Evolutionary conservation across 441 rosid species (phyloP), one percentile per base, ranked within the genome.

Genomic region (Manihot esculenta): DNA sequence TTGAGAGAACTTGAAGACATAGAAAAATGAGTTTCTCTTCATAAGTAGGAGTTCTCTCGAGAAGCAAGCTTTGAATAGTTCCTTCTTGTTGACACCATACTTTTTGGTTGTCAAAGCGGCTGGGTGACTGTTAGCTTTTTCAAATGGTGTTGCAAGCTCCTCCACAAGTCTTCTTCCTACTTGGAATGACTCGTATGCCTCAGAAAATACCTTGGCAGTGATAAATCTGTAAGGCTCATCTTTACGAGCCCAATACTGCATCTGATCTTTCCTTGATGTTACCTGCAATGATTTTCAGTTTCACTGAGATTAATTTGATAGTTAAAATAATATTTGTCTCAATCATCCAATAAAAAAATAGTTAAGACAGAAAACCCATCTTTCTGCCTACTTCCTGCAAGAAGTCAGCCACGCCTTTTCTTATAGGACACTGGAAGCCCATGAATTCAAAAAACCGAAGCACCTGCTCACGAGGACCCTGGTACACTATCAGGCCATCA

Each of bases 331-430:
- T 21, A 49, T 14, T 10, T 18, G 30, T 1, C 17, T 5, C 20
- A 54, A 6, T 3, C 12, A 15, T 68, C 18, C 24, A 42, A 10
- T 53, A 6, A 14, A 9, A n/a, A 14, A 55, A 0, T 7, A 38
- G 7, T 38, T 38, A 5, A 20, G 54, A 11, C 5, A 47, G 55
- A 89, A 47, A 27, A 51, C 20, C 21, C 10, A 42, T 3, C 30
- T 41, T 20, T 30, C n/a, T 57, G 42, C 86, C 71, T 71, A 90
- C 98, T 80, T 93, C 98, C 70, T 85, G 83, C 69, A 84, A 83
- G 83, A 93, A 93, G 70, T 94, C 97, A 48, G 99, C 97, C 0
- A 89, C 86, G 1, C 95, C 97, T 82, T 90, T 94, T 74, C 97
- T 84, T 71, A 85, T 88, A 23, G 97, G 98, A 65, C 98, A 91